phyloP scores from a whole-genome alignment of 805 yeast species.

The Suhomyces pyralidae region DNA sequence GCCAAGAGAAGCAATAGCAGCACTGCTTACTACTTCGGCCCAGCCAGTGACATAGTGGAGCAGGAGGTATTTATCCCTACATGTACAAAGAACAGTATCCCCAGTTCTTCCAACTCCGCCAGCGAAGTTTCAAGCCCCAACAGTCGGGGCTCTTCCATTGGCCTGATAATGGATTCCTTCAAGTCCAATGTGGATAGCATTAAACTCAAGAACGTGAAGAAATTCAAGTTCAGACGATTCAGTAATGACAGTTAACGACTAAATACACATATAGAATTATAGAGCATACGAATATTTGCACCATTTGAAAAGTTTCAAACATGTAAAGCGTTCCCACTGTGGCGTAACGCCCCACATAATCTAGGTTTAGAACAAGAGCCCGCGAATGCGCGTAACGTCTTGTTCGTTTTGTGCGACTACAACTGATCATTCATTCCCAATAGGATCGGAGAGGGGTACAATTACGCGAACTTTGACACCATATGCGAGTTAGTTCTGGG shows the following conservation, averaged over 20 bases:
- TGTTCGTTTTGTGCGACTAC: background rate
- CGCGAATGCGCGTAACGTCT: background rate
- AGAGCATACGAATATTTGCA: background rate
- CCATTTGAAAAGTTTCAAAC: background rate
- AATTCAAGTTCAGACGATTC: constrained; percentile 30
- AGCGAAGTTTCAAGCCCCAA: constrained; percentile 4
- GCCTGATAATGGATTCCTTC: constrained; percentile 28
- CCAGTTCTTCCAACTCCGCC: constrained; percentile 5
- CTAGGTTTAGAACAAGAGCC: background rate
- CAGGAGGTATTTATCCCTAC: background rate
- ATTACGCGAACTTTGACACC: background rate
- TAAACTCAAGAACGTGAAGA: constrained; percentile 27
- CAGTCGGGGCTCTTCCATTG: constrained; percentile 31
- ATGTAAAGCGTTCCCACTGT: too few relatives aligned
- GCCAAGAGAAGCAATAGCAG: background rate
- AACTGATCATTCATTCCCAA: background rate
- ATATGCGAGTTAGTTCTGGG: background rate
- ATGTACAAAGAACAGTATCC: constrained; percentile 7
- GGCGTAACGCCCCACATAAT: background rate
- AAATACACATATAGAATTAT: background rate
- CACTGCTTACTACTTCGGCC: background rate
- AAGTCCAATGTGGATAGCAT: constrained; percentile 23
- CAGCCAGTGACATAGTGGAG: background rate
- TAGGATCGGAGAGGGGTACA: background rate
- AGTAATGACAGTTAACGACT: constrained; percentile 16